Percentiles rank a stretch among this genome's conserved stretches.
phyloP scores from a whole-genome alignment of 202 grass and related monocot species.

The Brachypodium distachyon region DNA sequence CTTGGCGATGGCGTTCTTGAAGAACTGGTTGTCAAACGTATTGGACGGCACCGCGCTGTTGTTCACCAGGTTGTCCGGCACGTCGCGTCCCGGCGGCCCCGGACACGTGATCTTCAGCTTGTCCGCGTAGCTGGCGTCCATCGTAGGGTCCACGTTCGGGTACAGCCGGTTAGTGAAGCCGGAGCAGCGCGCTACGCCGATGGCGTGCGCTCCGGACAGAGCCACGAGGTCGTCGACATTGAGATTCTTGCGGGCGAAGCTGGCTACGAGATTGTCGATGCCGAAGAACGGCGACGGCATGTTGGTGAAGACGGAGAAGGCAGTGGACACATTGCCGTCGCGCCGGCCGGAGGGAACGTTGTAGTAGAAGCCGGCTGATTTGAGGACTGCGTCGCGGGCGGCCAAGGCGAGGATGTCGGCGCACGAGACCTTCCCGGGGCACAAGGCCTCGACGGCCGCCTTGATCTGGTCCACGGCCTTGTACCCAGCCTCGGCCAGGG shows the following conservation, averaged over 20 bases:
- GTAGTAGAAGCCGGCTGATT: not conserved
- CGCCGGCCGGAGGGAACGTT: not conserved
- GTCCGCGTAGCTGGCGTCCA: not conserved
- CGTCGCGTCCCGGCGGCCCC: not conserved
- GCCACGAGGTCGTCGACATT: not conserved
- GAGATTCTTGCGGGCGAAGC: constrained; percentile 3
- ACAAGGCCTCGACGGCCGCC: not conserved
- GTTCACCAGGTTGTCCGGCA: not conserved
- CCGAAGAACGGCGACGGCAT: not conserved
- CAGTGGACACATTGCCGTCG: not conserved
- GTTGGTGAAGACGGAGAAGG: not conserved
- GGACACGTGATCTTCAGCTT: constrained; percentile 14
- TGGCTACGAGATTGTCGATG: not conserved
- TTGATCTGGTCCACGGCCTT: constrained; percentile 19
- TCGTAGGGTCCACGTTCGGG: not conserved
- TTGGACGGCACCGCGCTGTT: not conserved
- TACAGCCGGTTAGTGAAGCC: constrained; percentile 16
- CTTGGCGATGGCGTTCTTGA: not conserved
- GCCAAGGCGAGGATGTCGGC: constrained; percentile 65
- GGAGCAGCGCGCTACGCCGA: constrained; percentile 24
- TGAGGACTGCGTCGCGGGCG: constrained; percentile 23
- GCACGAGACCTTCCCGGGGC: constrained; percentile 43
- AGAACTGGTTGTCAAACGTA: constrained; percentile 27
- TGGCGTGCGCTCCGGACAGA: constrained; percentile 22
- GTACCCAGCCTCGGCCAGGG: not conserved